phyloP scores from a whole-genome alignment of 1,284 basidiomycete genomes.

The Cerrena zonata region DNA sequence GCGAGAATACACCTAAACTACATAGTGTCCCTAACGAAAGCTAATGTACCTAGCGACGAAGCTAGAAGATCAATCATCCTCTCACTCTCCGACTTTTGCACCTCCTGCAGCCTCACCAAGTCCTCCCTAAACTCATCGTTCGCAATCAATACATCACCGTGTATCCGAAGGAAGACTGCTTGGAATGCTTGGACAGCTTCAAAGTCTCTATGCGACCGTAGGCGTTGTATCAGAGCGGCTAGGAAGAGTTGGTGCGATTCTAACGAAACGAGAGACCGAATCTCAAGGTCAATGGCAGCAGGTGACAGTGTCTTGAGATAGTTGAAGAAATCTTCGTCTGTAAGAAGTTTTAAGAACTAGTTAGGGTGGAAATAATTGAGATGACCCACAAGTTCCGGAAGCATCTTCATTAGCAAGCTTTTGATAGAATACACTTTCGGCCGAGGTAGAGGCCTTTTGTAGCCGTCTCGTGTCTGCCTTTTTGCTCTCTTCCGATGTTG shows the following conservation, averaged over 20 bases:
- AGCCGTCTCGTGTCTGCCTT: constrained; percentile 51
- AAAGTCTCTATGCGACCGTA: constrained; percentile 82
- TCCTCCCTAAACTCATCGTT: constrained; percentile 57
- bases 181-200: constrained; percentile 92
- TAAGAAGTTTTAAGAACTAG: background rate
- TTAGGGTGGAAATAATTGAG: background rate
- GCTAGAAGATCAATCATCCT: constrained; percentile 68
- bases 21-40: constrained; percentile 55
- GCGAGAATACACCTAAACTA: constrained; percentile 17
- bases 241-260: constrained; percentile 69
- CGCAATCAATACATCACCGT: constrained; percentile 74
- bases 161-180: constrained; percentile 78
- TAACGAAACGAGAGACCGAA: constrained; percentile 73
- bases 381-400: constrained; percentile 64
- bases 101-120: constrained; percentile 52
- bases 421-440: constrained; percentile 73
- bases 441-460: constrained; percentile 47
- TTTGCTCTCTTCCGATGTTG: constrained; percentile 29
- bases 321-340: constrained; percentile 80
- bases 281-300: constrained; percentile 84
- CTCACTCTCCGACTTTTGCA: constrained; percentile 69
- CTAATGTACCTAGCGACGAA: constrained; percentile 65
- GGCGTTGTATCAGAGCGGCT: constrained; percentile 65
- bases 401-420: constrained; percentile 55
- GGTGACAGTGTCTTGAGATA: constrained; percentile 86